Evolutionary conservation across 75 land plant genomes (phyloP).

Genomic region (Chamaecyparis obtusa): DNA sequence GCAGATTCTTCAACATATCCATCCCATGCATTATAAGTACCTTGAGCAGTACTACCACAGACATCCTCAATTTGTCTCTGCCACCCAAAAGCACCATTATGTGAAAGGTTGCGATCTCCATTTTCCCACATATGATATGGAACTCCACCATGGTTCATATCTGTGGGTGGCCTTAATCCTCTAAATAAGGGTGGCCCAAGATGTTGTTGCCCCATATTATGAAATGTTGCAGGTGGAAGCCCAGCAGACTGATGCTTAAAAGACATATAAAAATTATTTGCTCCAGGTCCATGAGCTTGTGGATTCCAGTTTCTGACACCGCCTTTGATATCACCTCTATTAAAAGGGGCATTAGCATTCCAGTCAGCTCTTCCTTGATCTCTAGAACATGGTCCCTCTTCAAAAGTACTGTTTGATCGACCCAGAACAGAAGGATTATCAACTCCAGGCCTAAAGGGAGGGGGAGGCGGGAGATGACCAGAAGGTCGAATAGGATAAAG

Average conservation of each 20-base stretch:
- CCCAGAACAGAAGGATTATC: constrained; percentile 12
- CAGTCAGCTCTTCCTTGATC: constrained; percentile 16
- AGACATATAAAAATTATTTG: constrained; percentile 1
- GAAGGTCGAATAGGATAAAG: constrained; percentile 5
- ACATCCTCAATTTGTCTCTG: constrained; percentile 8
- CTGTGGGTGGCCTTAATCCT: constrained; percentile 5
- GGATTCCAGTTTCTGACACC: constrained; percentile 12
- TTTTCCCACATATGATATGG: constrained; percentile 12
- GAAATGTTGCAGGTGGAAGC: constrained; percentile 12
- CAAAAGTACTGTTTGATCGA: neutral
- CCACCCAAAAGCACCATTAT: constrained; percentile 14
- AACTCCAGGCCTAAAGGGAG: constrained; percentile 11
- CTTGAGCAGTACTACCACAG: neutral
- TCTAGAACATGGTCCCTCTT: constrained; percentile 4
- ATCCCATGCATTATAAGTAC: constrained; percentile 7
- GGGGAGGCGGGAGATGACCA: constrained; percentile 9
- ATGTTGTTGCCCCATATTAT: constrained; percentile 12
- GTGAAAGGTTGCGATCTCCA: constrained; percentile 6
- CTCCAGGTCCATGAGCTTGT: constrained; percentile 4
- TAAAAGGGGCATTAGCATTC: neutral
- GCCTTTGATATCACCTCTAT: neutral
- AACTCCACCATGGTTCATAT: constrained; percentile 3
- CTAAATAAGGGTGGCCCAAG: constrained; percentile 4
- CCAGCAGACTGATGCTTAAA: constrained; percentile 8
- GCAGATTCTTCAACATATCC: constrained; percentile 4